Percentiles rank a stretch among this genome's conserved stretches.
These are phyloP conservation scores for Solanum lignicaule DNA, from an alignment of 257 asterid genomes.

Conservation along the genomic window DNA sequence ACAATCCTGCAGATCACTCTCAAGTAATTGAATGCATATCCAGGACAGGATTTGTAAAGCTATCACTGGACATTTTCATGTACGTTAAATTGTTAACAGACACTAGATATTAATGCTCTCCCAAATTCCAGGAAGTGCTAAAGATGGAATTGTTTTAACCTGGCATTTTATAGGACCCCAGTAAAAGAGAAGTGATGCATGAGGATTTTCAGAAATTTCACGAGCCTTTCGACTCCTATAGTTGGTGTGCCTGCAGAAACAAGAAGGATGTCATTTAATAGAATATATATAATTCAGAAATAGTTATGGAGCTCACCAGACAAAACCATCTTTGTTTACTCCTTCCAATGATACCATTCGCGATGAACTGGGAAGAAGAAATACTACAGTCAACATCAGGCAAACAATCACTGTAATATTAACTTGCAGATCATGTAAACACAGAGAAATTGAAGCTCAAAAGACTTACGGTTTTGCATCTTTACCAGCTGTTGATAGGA, in stretches of 20 bases:
- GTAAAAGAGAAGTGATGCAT: conserved; percentile 64
- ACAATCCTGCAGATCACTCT: not conserved
- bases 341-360: conserved; percentile 73
- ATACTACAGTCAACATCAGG: not conserved
- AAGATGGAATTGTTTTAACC: conserved; percentile 20
- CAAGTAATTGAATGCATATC: not conserved
- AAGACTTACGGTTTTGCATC: conserved; percentile 18
- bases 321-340: conserved; percentile 52
- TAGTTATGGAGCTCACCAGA: conserved; percentile 44
- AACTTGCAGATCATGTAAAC: not conserved
- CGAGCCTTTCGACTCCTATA: conserved; percentile 61
- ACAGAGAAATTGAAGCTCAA: not conserved
- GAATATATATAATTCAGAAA: not conserved
- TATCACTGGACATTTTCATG: not conserved
- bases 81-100: not conserved
- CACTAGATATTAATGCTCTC: not conserved
- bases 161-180: conserved; percentile 71
- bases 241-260: conserved; percentile 56
- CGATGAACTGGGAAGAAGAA: conserved; percentile 40
- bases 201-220: conserved; percentile 64
- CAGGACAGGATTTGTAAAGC: not conserved
- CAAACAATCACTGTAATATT: not conserved
- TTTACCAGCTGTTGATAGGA: conserved; percentile 17
- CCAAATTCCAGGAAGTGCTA: not conserved
- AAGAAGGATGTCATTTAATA: not conserved